phyloP scores from a whole-genome alignment of 2,329 filamentous ascomycete species.

The Sporothrix inflata region DNA sequence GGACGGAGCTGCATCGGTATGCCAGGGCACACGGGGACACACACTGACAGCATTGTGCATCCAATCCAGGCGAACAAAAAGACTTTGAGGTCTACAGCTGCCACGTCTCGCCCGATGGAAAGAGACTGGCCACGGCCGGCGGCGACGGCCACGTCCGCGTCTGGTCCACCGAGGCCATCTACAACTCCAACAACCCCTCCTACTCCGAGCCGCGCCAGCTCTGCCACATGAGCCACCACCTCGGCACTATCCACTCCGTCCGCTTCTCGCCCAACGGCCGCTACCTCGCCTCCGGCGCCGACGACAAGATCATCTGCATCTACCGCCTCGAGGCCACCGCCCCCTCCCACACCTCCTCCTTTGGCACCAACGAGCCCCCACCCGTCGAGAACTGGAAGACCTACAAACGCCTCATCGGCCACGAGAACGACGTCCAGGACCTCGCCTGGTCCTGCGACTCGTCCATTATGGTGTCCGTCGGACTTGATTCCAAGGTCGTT shows the following conservation, averaged over 20 bases:
- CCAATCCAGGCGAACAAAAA: conserved; percentile 78
- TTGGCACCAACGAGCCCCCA: conserved; percentile 87
- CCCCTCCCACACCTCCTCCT: conserved; percentile 74
- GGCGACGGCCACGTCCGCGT: conserved; percentile 97
- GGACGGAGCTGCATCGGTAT: too few species aligned
- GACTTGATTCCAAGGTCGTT: conserved; percentile 95
- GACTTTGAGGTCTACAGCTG: conserved; percentile 99
- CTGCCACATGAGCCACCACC: conserved; percentile 97
- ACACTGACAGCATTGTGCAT: background rate
- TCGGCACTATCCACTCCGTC: conserved; percentile 95
- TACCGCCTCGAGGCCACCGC: conserved; percentile 86
- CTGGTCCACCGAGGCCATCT: conserved; percentile 95
- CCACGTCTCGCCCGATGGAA: conserved; percentile 93
- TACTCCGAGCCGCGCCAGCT: conserved; percentile 86
- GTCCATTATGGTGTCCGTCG: conserved; percentile 92
- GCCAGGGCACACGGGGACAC: too few species aligned
- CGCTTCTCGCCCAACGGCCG: conserved; percentile 94
- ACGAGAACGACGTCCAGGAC: conserved; percentile 98
- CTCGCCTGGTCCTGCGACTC: conserved; percentile 96
- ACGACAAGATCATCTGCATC: conserved; percentile 98
- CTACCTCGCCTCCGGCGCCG: conserved; percentile 94
- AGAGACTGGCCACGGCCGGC: conserved; percentile 87
- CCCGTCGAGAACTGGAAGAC: conserved; percentile 99
- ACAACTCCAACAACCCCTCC: conserved; percentile 72
- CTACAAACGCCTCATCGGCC: conserved; percentile 86